Conservation (phyloP, 1,284 basidiomycete species). For the Sanguinoderma infundibulare region DNA sequence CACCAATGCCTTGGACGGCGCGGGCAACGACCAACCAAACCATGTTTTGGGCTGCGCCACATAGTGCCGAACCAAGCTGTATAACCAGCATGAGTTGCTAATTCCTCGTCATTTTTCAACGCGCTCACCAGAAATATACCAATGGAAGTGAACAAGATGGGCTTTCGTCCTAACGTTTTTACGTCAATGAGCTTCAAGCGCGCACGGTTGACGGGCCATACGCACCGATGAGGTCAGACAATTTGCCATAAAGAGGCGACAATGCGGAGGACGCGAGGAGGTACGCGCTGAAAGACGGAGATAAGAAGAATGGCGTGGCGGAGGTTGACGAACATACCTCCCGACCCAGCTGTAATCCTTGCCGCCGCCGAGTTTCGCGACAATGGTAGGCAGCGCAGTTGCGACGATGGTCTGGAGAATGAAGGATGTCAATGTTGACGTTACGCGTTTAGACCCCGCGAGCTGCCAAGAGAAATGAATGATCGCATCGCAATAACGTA, state of each 20-base stretch:
- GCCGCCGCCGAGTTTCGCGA: slow-evolving; percentile 69
- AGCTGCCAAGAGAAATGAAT: background rate
- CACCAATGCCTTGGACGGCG: slow-evolving; percentile 84
- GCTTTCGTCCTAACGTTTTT: slow-evolving; percentile 68
- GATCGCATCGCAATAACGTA: slow-evolving; percentile 21
- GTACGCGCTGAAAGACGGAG: slow-evolving; percentile 57
- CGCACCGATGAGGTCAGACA: slow-evolving; percentile 64
- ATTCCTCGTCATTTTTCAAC: too few relatives aligned
- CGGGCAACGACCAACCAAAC: slow-evolving; percentile 74
- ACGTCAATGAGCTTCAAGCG: background rate
- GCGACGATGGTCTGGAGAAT: slow-evolving; percentile 69
- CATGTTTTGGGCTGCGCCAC: slow-evolving; percentile 82
- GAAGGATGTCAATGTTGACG: slow-evolving; percentile 1
- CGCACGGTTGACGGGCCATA: background rate
- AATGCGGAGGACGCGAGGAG: slow-evolving; percentile 72
- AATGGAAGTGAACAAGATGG: slow-evolving; percentile 72
- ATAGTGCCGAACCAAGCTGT: slow-evolving; percentile 79
- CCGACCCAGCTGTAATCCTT: slow-evolving; percentile 78
- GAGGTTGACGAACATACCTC: slow-evolving; percentile 47
- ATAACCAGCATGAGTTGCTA: slow-evolving; percentile 1
- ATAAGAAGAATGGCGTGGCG: background rate
- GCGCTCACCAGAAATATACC: slow-evolving; percentile 66
- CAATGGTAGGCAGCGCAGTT: slow-evolving; percentile 83
- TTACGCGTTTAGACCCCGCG: background rate
- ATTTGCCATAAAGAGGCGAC: slow-evolving; percentile 76